phyloP scores from a whole-genome alignment of 768 basidiomycete species.

The Collybia sordida region DNA sequence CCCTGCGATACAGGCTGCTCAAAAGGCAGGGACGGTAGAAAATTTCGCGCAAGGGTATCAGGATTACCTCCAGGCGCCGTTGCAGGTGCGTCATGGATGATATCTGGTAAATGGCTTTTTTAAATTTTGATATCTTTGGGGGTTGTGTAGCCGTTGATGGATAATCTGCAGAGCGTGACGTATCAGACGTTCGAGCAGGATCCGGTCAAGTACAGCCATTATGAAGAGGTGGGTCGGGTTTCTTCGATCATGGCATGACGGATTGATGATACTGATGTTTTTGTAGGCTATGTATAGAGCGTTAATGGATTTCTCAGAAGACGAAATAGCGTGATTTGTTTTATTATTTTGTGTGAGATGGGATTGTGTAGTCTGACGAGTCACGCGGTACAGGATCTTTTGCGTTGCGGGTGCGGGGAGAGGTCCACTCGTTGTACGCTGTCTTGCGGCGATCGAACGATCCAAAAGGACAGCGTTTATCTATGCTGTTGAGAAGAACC shows the following conservation, averaged over 20 bases:
- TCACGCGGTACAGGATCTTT: constrained; percentile 54
- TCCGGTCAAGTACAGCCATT: constrained; percentile 93
- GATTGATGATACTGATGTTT: constrained; percentile 1
- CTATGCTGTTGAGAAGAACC: constrained; percentile 96
- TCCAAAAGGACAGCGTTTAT: constrained; percentile 61
- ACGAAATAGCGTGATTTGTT: constrained; percentile 58
- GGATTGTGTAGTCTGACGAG: constrained; percentile 6
- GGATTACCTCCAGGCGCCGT: constrained; percentile 91
- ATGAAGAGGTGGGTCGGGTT: constrained; percentile 79
- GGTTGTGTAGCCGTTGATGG: constrained; percentile 81
- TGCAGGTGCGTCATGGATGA: constrained; percentile 87
- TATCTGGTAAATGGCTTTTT: constrained; percentile 4
- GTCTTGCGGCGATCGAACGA: constrained; percentile 73
- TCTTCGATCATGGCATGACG: constrained; percentile 8
- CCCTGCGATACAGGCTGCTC: constrained; percentile 58
- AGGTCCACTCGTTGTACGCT: constrained; percentile 88
- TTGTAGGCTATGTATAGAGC: constrained; percentile 77
- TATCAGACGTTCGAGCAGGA: constrained; percentile 99
- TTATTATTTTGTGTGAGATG: too few species aligned
- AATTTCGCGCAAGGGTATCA: constrained; percentile 91
- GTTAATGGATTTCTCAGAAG: constrained; percentile 65
- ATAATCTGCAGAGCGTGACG: constrained; percentile 91
- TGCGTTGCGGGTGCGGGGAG: constrained; percentile 95
- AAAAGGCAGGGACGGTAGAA: constrained; percentile 76
- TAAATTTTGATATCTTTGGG: constrained; percentile 6